Conservation (phyloP, 345 rosid genomes). For the Dovyalis caffra region DNA sequence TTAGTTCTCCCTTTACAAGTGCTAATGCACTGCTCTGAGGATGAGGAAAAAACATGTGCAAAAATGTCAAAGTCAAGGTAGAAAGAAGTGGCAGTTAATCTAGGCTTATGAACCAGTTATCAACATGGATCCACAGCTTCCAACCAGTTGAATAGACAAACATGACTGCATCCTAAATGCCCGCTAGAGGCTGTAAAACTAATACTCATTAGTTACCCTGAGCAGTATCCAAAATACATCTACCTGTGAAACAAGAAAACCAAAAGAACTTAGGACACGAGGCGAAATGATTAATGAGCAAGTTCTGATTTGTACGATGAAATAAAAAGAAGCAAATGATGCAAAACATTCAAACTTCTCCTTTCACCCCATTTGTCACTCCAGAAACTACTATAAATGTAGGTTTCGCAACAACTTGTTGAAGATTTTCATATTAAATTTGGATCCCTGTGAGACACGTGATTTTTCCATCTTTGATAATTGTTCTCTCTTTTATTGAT, state of each 20-base stretch:
- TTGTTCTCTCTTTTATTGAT: not conserved
- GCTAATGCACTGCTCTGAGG: not conserved
- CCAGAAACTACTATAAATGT: not conserved
- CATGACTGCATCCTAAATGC: not conserved
- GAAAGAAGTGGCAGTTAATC: not conserved
- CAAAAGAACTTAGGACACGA: not conserved
- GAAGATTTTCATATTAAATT: not conserved
- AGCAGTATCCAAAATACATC: constrained; percentile 1
- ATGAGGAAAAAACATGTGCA: not conserved
- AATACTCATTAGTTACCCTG: constrained; percentile 4
- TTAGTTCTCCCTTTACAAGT: not conserved
- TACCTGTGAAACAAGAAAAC: constrained; percentile 24
- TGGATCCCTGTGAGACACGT: not conserved
- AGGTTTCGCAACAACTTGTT: not conserved
- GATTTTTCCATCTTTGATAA: not conserved
- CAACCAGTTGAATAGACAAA: not conserved
- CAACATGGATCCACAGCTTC: constrained; percentile 6
- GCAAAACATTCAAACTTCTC: not conserved
- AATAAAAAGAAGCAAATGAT: not conserved
- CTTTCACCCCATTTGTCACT: not conserved
- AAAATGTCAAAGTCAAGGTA: not conserved
- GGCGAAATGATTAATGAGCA: not conserved
- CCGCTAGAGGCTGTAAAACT: not conserved
- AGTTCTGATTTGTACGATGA: not conserved
- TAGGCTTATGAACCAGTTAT: not conserved